These are phyloP conservation scores for Betula pendula DNA, from an alignment of 306 rosid genomes.

Conservation along the genomic window DNA sequence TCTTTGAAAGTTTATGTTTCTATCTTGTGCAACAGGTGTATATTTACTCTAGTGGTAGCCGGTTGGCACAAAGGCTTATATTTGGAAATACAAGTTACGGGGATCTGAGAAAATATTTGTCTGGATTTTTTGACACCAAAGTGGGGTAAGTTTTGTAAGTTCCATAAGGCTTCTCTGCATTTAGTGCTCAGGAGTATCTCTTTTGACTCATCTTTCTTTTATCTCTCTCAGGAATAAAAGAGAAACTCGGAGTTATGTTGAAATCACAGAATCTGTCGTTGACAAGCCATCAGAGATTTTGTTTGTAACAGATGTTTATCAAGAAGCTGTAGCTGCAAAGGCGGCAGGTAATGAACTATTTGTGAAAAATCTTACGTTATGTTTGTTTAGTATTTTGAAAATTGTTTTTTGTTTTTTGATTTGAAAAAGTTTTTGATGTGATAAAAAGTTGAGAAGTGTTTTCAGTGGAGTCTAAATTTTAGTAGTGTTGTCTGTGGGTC, in stretches of 20 bases:
- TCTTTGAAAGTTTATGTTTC: slow-evolving; percentile 13
- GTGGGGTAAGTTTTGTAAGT: slow-evolving; percentile 63
- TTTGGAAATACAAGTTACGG: slow-evolving; percentile 86
- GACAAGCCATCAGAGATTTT: slow-evolving; percentile 82
- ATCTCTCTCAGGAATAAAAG: slow-evolving; percentile 69
- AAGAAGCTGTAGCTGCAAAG: slow-evolving; percentile 94
- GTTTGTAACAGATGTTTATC: slow-evolving; percentile 79
- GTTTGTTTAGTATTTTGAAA: no score
- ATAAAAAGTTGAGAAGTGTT: no score
- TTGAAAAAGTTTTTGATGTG: no score
- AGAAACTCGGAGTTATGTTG: slow-evolving; percentile 72
- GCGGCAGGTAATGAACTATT: slow-evolving; percentile 66
- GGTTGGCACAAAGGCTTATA: slow-evolving; percentile 90
- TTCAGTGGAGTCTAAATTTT: no score
- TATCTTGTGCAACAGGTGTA: slow-evolving; percentile 62
- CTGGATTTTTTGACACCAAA: slow-evolving; percentile 86
- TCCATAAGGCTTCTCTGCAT: slow-evolving; percentile 1
- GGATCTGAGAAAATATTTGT: slow-evolving; percentile 77
- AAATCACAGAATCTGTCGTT: slow-evolving; percentile 67
- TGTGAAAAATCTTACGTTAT: neutral
- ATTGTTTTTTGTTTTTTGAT: no score
- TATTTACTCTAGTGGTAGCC: slow-evolving; percentile 97
- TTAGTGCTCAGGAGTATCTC: slow-evolving; percentile 11
- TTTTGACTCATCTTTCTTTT: slow-evolving; percentile 16
- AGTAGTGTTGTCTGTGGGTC: no score